A percentile compares a stretch with the other conserved stretches of the same genome.
Evolutionary conservation across 23 red algal genomes (phyloP).

Genomic region (Agarophyton chilense): DNA sequence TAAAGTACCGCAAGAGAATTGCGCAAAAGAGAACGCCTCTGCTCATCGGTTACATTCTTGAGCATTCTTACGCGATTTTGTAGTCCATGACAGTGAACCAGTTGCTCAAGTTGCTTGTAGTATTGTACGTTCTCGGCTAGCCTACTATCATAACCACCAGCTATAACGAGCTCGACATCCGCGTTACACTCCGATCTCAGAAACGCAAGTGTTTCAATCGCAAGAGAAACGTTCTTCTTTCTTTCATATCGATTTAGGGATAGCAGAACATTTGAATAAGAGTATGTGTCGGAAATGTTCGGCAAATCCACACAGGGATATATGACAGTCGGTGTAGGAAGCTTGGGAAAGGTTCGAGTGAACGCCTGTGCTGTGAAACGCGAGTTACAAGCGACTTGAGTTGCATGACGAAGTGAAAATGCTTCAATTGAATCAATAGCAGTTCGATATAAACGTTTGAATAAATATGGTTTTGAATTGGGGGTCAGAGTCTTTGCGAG

Average conservation of each 20-base stretch:
- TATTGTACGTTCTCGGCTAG: slow-evolving; percentile 83
- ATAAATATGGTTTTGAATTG: slow-evolving; percentile 7
- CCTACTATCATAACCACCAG: slow-evolving; percentile 90
- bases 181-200: slow-evolving; percentile 8
- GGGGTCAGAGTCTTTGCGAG: slow-evolving; percentile 61
- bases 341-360: slow-evolving; percentile 54
- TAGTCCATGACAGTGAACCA: slow-evolving; percentile 28
- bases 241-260: slow-evolving; percentile 95
- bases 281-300: not conserved
- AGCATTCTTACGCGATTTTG: slow-evolving; percentile 31
- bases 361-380: slow-evolving; percentile 77
- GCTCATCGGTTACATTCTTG: slow-evolving; percentile 71
- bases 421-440: slow-evolving; percentile 75
- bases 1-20: slow-evolving; percentile 74
- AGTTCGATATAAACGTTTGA: slow-evolving; percentile 57
- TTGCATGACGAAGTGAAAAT: slow-evolving; percentile 54
- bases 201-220: slow-evolving; percentile 58
- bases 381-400: slow-evolving; percentile 76
- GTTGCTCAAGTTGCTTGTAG: slow-evolving; percentile 34
- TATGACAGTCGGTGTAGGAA: slow-evolving; percentile 53
- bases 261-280: slow-evolving; percentile 45
- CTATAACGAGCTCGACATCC: slow-evolving; percentile 64
- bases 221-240: slow-evolving; percentile 90
- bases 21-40: slow-evolving; percentile 45
- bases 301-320: slow-evolving; percentile 78